Evolutionary conservation across 2,329 filamentous ascomycete species (phyloP).

Genomic region (Colletotrichum musicola): DNA sequence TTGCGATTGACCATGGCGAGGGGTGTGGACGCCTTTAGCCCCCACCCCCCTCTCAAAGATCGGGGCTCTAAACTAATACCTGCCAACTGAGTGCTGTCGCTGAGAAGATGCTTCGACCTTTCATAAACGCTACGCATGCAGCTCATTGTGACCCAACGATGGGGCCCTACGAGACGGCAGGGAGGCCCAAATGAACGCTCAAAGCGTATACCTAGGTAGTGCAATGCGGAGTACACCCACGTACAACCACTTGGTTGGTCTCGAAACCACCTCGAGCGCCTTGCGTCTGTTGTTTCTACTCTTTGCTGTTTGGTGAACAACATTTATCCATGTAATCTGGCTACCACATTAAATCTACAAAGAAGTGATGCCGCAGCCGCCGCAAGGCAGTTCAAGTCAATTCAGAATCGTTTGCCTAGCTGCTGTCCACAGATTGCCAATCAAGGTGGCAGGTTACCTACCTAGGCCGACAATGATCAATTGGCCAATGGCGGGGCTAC

Average conservation of each 20-base stretch:
- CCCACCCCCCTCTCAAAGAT: too few species aligned
- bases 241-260: too few species aligned
- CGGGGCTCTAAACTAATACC: background rate
- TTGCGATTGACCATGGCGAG: constrained; percentile 15
- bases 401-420: too few species aligned
- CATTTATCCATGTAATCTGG: too few species aligned
- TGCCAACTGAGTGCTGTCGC: background rate
- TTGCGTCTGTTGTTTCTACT: background rate
- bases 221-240: too few species aligned
- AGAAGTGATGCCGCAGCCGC: too few species aligned
- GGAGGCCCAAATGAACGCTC: constrained; percentile 30
- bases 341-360: too few species aligned
- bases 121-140: background rate
- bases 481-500: constrained; percentile 31
- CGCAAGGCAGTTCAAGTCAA: too few species aligned
- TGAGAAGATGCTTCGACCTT: background rate
- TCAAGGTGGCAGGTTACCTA: too few species aligned
- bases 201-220: constrained; percentile 14
- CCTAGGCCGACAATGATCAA: constrained; percentile 1
- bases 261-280: background rate
- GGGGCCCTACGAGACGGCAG: constrained; percentile 10
- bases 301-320: too few species aligned
- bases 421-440: too few species aligned
- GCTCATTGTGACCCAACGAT: constrained; percentile 9
- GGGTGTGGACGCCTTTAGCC: background rate